Percentiles rank a stretch among this genome's conserved stretches.
phyloP scores from a whole-genome alignment of 1,284 basidiomycete species.

The Gymnopus androsaceus region DNA sequence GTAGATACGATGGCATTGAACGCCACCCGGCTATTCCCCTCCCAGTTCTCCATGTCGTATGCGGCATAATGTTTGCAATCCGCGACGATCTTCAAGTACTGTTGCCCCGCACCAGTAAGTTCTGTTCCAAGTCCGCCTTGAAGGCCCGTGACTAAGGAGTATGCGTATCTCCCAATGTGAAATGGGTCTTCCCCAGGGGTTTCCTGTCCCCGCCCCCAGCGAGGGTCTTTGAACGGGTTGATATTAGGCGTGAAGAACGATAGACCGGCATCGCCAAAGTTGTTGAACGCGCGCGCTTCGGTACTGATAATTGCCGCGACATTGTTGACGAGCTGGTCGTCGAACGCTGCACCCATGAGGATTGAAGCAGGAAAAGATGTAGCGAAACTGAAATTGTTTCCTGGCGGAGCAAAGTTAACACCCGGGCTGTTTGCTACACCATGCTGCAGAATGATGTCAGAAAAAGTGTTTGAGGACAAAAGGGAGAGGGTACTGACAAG shows the following conservation, averaged over 20 bases:
- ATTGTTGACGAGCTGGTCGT: conserved; percentile 50
- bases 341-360: conserved; percentile 89
- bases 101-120: conserved; percentile 17
- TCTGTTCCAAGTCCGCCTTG: conserved; percentile 57
- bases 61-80: conserved; percentile 63
- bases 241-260: conserved; percentile 63
- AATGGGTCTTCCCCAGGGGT: conserved; percentile 62
- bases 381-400: conserved; percentile 51
- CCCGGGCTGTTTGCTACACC: conserved; percentile 55
- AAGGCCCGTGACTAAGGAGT: conserved; percentile 52
- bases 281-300: conserved; percentile 59
- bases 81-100: conserved; percentile 51
- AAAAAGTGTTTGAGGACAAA: neutral
- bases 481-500: conserved; percentile 39
- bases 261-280: conserved; percentile 42
- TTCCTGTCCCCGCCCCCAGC: conserved; percentile 63
- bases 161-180: conserved; percentile 54
- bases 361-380: conserved; percentile 77
- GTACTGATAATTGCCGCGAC: conserved; percentile 53
- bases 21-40: conserved; percentile 46
- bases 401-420: conserved; percentile 47
- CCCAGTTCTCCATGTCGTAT: conserved; percentile 59
- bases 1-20: conserved; percentile 55
- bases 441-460: conserved; percentile 47
- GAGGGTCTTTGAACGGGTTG: conserved; percentile 62